These are phyloP conservation scores for Penicillium sp. DNA, from an alignment of 2,329 filamentous ascomycete genomes.

Conservation along the genomic window DNA sequence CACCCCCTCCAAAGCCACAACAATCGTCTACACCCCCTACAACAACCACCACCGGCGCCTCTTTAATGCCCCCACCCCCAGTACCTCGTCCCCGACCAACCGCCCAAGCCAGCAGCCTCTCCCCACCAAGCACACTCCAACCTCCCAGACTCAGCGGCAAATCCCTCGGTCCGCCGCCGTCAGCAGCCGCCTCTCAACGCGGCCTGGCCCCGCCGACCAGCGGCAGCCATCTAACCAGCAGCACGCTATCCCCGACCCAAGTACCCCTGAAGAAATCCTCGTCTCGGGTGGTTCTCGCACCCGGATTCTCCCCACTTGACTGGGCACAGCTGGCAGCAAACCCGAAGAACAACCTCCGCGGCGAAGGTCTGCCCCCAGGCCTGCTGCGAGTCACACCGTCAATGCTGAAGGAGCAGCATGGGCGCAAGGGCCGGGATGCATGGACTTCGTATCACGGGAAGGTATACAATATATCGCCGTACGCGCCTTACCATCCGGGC, in stretches of 20 bases:
- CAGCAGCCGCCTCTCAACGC: slow-evolving; percentile 44
- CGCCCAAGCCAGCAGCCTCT: slow-evolving; percentile 21
- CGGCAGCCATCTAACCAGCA: slow-evolving; percentile 41
- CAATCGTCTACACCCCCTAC: slow-evolving; percentile 8
- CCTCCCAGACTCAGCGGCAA: slow-evolving; percentile 31
- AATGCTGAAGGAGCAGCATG: slow-evolving; percentile 72
- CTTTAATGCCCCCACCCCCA: slow-evolving; percentile 37
- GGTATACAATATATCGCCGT: slow-evolving; percentile 92
- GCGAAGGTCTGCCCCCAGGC: slow-evolving; percentile 48
- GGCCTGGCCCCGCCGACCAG: slow-evolving; percentile 39
- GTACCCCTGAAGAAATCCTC: slow-evolving; percentile 48
- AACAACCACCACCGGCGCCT: slow-evolving; percentile 18
- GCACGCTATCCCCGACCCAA: slow-evolving; percentile 42
- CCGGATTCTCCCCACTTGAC: slow-evolving; percentile 90
- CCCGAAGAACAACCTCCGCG: slow-evolving; percentile 64
- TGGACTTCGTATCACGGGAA: slow-evolving; percentile 88
- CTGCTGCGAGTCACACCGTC: slow-evolving; percentile 74
- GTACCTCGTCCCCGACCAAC: slow-evolving; percentile 29
- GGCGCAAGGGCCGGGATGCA: slow-evolving; percentile 76
- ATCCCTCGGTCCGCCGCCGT: slow-evolving; percentile 43
- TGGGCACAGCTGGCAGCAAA: slow-evolving; percentile 75
- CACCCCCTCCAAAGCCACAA: slow-evolving; percentile 13
- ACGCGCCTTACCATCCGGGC: slow-evolving; percentile 85
- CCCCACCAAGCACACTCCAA: slow-evolving; percentile 17
- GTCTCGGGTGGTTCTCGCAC: slow-evolving; percentile 66